Evolutionary conservation across 2,329 filamentous ascomycete species (phyloP).

Genomic region (Sclerotinia sclerotiorum): DNA sequence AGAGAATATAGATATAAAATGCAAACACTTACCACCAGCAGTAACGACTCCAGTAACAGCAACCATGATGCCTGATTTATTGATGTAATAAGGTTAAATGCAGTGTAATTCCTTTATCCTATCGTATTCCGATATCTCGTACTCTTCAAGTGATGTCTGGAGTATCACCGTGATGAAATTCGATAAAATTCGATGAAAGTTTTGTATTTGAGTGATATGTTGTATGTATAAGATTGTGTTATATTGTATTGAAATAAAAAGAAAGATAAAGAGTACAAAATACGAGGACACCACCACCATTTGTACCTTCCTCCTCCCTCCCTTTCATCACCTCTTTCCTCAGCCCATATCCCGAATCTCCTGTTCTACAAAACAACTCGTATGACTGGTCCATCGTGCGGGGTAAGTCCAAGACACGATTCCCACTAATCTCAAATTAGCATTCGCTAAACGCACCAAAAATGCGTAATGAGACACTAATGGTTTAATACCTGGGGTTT

Average conservation of each 20-base stretch:
- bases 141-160: not conserved
- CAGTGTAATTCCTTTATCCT: not conserved
- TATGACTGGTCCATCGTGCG: slow-evolving; percentile 7
- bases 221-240: not conserved
- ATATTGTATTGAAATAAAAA: not conserved
- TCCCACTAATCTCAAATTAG: not conserved
- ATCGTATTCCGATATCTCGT: not conserved
- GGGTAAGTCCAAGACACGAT: slow-evolving; percentile 6
- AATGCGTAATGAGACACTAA: not conserved
- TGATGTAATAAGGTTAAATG: no score
- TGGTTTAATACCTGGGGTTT: slow-evolving; percentile 3
- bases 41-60: slow-evolving; percentile 21
- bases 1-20: not conserved
- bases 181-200: not conserved
- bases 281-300: not conserved
- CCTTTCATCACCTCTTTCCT: not conserved
- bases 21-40: slow-evolving; percentile 19
- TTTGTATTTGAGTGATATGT: not conserved
- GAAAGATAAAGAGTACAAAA: not conserved
- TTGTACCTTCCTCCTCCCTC: not conserved
- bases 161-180: not conserved
- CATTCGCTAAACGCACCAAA: not conserved
- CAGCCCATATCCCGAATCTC: not conserved
- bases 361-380: not conserved
- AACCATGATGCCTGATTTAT: slow-evolving; percentile 20